phyloP scores from a whole-genome alignment of 2,329 filamentous ascomycete species.

The Sporothrix brasiliensis region DNA sequence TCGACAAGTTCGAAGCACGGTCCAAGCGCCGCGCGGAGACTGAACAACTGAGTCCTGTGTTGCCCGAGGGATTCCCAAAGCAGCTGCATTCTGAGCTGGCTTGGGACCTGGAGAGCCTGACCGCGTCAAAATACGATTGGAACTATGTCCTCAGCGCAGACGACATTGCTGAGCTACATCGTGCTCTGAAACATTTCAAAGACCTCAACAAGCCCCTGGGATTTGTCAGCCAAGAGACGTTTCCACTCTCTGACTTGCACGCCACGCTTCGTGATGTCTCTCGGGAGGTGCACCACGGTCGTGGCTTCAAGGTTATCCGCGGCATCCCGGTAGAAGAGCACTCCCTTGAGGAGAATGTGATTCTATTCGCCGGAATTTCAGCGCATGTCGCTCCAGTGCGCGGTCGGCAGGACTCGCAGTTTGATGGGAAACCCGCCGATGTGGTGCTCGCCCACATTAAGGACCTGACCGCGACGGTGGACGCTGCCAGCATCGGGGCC shows the following conservation, averaged over 20 bases:
- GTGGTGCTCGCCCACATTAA: constrained; percentile 64
- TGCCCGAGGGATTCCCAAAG: constrained; percentile 56
- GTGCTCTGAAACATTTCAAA: constrained; percentile 49
- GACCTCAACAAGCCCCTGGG: constrained; percentile 46
- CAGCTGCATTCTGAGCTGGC: constrained; percentile 55
- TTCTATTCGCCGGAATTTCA: constrained; percentile 63
- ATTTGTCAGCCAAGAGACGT: constrained; percentile 54
- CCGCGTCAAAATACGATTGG: constrained; percentile 53
- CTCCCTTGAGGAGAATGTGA: constrained; percentile 59
- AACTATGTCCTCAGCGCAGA: constrained; percentile 52
- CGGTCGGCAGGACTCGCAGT: constrained; percentile 55
- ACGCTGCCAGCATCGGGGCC: constrained; percentile 52
- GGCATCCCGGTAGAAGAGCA: constrained; percentile 59
- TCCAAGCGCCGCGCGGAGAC: constrained; percentile 49
- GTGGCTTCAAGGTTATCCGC: constrained; percentile 64
- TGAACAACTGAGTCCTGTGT: constrained; percentile 45
- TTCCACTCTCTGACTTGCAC: constrained; percentile 58
- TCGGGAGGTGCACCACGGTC: constrained; percentile 58
- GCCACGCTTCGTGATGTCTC: constrained; percentile 55
- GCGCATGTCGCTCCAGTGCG: constrained; percentile 59
- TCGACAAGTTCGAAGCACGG: constrained; percentile 56
- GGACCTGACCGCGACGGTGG: constrained; percentile 53
- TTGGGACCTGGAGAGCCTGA: constrained; percentile 58
- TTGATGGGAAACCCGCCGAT: constrained; percentile 52
- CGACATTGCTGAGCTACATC: constrained; percentile 55